Conservation (phyloP, 2,329 filamentous ascomycete species). For the Fusarium chuoi region DNA sequence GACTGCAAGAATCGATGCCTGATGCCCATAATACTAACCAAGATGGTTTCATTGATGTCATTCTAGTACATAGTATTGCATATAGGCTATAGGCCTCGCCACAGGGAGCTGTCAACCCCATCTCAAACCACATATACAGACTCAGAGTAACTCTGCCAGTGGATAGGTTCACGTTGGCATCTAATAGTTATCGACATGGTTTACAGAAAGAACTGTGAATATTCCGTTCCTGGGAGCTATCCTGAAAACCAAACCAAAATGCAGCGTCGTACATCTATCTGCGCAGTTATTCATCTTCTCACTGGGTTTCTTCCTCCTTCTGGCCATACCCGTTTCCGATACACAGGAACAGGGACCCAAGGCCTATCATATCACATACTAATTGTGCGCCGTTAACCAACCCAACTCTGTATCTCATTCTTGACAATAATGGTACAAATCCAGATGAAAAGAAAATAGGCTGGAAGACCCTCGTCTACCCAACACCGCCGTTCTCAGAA, state of each 20-base stretch:
- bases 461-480: background rate
- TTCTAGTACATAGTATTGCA: background rate
- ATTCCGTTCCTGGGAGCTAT: conserved; percentile 10
- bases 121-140: background rate
- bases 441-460: conserved; percentile 19
- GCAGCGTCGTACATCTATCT: conserved; percentile 14
- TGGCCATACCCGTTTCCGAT: conserved; percentile 8
- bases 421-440: conserved; percentile 38
- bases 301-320: background rate
- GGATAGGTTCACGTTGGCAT: background rate
- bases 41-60: background rate
- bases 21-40: background rate
- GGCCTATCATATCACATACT: background rate
- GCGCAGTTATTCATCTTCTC: conserved; percentile 18
- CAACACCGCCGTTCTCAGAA: conserved; percentile 17
- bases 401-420: conserved; percentile 4
- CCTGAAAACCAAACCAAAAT: conserved; percentile 8
- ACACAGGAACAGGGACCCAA: conserved; percentile 13
- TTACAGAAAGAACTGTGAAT: background rate
- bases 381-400: conserved; percentile 8
- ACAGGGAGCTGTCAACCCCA: too few relatives aligned
- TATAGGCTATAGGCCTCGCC: background rate
- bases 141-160: too few relatives aligned
- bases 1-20: background rate
- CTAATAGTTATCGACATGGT: background rate